Conservation (phyloP, 352 stramenopile species). For the Pythium oligandrum region DNA sequence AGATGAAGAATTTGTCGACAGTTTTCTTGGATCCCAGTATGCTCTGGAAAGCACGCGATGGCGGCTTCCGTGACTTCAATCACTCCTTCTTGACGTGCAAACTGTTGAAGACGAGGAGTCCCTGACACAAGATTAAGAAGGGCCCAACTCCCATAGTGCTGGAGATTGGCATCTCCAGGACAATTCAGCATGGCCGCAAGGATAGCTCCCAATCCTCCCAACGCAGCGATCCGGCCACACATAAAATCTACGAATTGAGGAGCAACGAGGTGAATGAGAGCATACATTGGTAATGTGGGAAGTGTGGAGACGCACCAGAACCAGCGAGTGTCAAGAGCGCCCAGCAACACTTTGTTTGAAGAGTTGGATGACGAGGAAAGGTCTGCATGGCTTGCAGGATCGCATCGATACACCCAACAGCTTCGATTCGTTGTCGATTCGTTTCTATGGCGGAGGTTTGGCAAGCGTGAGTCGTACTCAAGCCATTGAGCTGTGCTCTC, state of each 20-base stretch:
- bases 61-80: conserved; percentile 79
- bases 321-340: conserved; percentile 76
- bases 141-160: conserved; percentile 63
- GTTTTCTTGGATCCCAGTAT: conserved; percentile 79
- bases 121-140: conserved; percentile 68
- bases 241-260: conserved; percentile 39
- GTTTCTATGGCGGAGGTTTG: conserved; percentile 50
- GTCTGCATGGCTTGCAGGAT: conserved; percentile 82
- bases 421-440: conserved; percentile 74
- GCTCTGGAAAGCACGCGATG: conserved; percentile 74
- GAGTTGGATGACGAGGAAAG: conserved; percentile 54
- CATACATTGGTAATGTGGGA: too few relatives aligned
- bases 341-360: conserved; percentile 85
- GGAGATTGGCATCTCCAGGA: conserved; percentile 43
- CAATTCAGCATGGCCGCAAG: conserved; percentile 78
- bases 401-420: conserved; percentile 68
- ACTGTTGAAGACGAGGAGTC: conserved; percentile 38
- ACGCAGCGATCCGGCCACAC: conserved; percentile 56
- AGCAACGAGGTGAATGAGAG: neutral
- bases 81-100: conserved; percentile 61
- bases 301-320: conserved; percentile 32
- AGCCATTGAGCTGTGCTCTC: neutral
- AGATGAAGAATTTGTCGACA: conserved; percentile 46
- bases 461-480: conserved; percentile 2
- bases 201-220: conserved; percentile 57